Evolutionary conservation across 2,329 filamentous ascomycete genomes (phyloP).

Genomic region (Penicillium sp.): DNA sequence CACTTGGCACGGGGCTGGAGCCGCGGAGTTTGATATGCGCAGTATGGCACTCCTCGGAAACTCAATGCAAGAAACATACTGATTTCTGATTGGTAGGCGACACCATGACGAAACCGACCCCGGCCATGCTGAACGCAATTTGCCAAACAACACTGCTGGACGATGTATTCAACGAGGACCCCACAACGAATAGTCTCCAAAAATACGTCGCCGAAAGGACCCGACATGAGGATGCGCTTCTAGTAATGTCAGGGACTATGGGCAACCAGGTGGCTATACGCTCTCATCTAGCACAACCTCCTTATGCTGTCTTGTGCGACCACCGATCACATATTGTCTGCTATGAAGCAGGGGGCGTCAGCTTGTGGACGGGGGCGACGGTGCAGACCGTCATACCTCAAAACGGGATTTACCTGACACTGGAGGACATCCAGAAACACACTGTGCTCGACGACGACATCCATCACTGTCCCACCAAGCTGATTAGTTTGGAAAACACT

Average conservation of each 20-base stretch:
- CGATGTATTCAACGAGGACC: conserved; percentile 77
- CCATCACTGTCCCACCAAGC: conserved; percentile 70
- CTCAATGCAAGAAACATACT: background rate
- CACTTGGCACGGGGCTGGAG: conserved; percentile 43
- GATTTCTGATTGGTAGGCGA: conserved; percentile 45
- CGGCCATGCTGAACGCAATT: conserved; percentile 76
- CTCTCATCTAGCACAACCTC: conserved; percentile 70
- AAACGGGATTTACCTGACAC: conserved; percentile 67
- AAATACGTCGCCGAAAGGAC: conserved; percentile 65
- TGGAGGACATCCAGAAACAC: conserved; percentile 66
- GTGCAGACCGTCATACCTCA: conserved; percentile 60
- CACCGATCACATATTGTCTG: conserved; percentile 69
- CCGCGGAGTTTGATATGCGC: conserved; percentile 53
- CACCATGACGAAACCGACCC: conserved; percentile 68
- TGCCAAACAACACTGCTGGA: conserved; percentile 68
- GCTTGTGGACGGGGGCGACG: conserved; percentile 64
- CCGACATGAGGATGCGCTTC: conserved; percentile 68
- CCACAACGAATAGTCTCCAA: conserved; percentile 71
- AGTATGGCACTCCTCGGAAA: conserved; percentile 29
- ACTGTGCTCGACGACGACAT: conserved; percentile 60
- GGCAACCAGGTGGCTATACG: conserved; percentile 83
- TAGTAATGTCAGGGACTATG: conserved; percentile 89
- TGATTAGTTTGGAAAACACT: conserved; percentile 84
- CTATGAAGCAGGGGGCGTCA: conserved; percentile 60
- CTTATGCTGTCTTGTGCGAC: conserved; percentile 74